A percentile compares a stretch with the other conserved stretches of the same genome.
Evolutionary conservation across 2,329 filamentous ascomycete genomes (phyloP).

Genomic region (Cryphonectria carpinicola): DNA sequence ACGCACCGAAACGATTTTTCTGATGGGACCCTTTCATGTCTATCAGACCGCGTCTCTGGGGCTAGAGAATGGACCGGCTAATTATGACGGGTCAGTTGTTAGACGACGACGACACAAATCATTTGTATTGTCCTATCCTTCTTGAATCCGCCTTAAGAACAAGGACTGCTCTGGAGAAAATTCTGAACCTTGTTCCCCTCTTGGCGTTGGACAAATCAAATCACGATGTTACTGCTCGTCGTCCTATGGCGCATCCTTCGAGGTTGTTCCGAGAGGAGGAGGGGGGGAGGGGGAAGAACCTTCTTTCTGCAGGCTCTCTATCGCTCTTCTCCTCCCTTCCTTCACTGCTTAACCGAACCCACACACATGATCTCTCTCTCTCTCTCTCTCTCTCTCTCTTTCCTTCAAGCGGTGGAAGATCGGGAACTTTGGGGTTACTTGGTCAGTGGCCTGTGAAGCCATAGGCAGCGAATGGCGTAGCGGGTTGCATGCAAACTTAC

Average conservation of each 20-base stretch:
- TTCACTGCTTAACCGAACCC: not conserved
- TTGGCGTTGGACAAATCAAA: not conserved
- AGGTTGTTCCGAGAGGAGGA: not conserved
- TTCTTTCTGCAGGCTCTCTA: not conserved
- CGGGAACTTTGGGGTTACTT: not conserved
- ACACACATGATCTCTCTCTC: not conserved
- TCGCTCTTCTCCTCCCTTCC: not conserved
- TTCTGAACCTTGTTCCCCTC: not conserved
- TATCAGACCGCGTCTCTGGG: not conserved
- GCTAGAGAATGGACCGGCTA: not conserved
- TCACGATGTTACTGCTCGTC: not conserved
- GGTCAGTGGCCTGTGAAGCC: not conserved
- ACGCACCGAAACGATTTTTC: not conserved
- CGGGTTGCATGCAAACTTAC: not conserved
- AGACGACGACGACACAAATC: not conserved
- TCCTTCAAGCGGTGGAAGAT: not conserved
- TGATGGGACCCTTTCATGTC: not conserved
- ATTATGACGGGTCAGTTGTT: not conserved
- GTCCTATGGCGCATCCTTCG: not conserved
- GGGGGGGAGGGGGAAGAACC: not conserved
- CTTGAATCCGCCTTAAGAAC: not conserved
- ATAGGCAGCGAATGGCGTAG: not conserved
- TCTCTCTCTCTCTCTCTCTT: not conserved
- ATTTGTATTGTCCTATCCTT: not conserved
- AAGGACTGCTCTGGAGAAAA: not conserved